phyloP scores from a whole-genome alignment of 2,329 filamentous ascomycete species.

The Coleophoma crateriformis region DNA sequence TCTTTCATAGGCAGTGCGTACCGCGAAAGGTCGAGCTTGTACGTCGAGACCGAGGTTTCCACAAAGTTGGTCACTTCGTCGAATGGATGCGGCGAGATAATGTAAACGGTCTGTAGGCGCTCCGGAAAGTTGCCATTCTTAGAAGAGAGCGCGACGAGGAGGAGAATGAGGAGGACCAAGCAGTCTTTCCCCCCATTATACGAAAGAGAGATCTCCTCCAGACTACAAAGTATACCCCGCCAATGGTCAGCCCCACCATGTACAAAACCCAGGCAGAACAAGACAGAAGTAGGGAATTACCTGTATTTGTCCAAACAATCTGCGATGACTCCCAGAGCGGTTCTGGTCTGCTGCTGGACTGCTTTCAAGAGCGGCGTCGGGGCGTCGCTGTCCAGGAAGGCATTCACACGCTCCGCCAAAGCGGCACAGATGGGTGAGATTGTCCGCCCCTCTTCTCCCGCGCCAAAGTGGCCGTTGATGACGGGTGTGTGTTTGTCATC shows the following conservation, averaged over 20 bases:
- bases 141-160: slow-evolving; percentile 40
- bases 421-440: slow-evolving; percentile 20
- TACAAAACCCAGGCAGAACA: too few species aligned
- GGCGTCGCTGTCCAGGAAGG: slow-evolving; percentile 21
- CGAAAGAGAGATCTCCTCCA: slow-evolving; percentile 76
- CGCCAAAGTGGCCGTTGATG: slow-evolving; percentile 6
- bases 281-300: slow-evolving; percentile 38
- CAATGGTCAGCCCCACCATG: neutral
- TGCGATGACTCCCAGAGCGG: slow-evolving; percentile 67
- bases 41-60: slow-evolving; percentile 53
- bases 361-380: slow-evolving; percentile 16
- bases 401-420: slow-evolving; percentile 18
- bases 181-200: slow-evolving; percentile 99
- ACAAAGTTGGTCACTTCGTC: slow-evolving; percentile 84
- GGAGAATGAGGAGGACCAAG: slow-evolving; percentile 82
- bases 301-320: slow-evolving; percentile 71
- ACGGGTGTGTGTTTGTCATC: slow-evolving; percentile 10
- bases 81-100: slow-evolving; percentile 80
- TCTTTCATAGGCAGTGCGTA: slow-evolving; percentile 76
- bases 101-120: slow-evolving; percentile 75
- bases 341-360: slow-evolving; percentile 68
- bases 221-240: slow-evolving; percentile 37
- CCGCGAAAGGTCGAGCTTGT: slow-evolving; percentile 70
- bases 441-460: slow-evolving; percentile 7
- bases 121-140: slow-evolving; percentile 28